Evolutionary conservation across 495 filamentous ascomycete genomes (phyloP).

Genomic region (Neurospora hispaniola): DNA sequence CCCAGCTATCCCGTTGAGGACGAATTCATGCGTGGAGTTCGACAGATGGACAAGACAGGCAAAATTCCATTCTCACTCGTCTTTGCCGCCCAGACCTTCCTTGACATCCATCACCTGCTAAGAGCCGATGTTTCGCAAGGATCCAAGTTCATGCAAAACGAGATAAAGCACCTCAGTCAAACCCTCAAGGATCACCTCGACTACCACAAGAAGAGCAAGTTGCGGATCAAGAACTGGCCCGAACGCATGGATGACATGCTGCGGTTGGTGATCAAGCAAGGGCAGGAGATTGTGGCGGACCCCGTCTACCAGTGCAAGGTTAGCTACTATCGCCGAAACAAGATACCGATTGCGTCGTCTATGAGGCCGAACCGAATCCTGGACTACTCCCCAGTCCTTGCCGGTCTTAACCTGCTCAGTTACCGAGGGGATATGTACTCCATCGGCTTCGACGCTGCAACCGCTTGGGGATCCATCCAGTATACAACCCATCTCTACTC

Average conservation of each 20-base stretch:
- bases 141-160: slow-evolving; percentile 9
- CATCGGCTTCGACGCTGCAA: slow-evolving; percentile 18
- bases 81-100: slow-evolving; percentile 30
- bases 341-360: not conserved
- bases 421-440: slow-evolving; percentile 17
- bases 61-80: slow-evolving; percentile 21
- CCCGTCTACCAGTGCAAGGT: slow-evolving; percentile 1
- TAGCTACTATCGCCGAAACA: not conserved
- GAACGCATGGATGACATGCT: slow-evolving; percentile 18
- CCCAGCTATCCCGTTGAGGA: slow-evolving; percentile 20
- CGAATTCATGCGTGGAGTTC: slow-evolving; percentile 28
- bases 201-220: slow-evolving; percentile 23
- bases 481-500: slow-evolving; percentile 29
- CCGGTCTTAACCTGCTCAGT: slow-evolving; percentile 24
- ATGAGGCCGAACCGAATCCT: slow-evolving; percentile 19
- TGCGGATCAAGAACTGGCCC: slow-evolving; percentile 21
- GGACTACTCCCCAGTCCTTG: slow-evolving; percentile 19
- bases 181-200: slow-evolving; percentile 21
- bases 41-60: slow-evolving; percentile 12
- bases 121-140: slow-evolving; percentile 4
- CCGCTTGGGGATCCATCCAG: slow-evolving; percentile 28
- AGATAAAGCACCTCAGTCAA: slow-evolving; percentile 10
- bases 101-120: slow-evolving; percentile 29
- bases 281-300: slow-evolving; percentile 16
- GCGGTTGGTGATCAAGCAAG: slow-evolving; percentile 3